Conservation (phyloP, 2,329 filamentous ascomycete genomes). For the Huntiella decipiens region DNA sequence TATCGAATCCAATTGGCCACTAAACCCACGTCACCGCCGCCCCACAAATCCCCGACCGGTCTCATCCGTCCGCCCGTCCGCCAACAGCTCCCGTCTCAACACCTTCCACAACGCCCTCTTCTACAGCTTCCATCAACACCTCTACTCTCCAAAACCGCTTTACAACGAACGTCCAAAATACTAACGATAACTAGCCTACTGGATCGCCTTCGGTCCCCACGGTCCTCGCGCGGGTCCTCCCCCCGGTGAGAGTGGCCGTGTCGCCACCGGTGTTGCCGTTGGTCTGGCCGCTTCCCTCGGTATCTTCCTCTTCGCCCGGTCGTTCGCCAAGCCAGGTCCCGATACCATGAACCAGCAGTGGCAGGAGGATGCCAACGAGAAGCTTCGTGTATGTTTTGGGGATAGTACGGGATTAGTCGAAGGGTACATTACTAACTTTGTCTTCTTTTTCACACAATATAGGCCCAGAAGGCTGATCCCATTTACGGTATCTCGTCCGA, state of each 20-base stretch:
- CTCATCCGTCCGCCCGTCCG: neutral
- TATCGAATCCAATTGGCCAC: too few relatives aligned
- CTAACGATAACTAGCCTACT: slow-evolving; percentile 56
- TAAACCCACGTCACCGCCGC: too few relatives aligned
- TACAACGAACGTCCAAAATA: neutral
- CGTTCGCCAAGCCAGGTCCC: slow-evolving; percentile 53
- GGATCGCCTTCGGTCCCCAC: slow-evolving; percentile 94
- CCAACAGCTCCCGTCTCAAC: neutral
- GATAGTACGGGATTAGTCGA: too few relatives aligned
- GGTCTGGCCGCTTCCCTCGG: slow-evolving; percentile 47
- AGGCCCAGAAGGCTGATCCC: slow-evolving; percentile 73
- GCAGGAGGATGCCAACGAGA: slow-evolving; percentile 90
- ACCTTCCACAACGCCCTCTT: neutral
- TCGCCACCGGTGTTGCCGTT: slow-evolving; percentile 53
- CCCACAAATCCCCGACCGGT: neutral
- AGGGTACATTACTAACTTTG: neutral
- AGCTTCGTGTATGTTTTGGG: slow-evolving; percentile 52
- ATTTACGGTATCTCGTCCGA: slow-evolving; percentile 67
- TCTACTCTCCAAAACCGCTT: neutral
- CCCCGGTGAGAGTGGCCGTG: slow-evolving; percentile 66
- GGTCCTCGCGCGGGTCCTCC: slow-evolving; percentile 71
- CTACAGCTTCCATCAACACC: neutral
- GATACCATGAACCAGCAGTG: slow-evolving; percentile 91
- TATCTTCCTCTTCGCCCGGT: slow-evolving; percentile 54
- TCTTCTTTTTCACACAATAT: slow-evolving; percentile 13